These are phyloP conservation scores for Zasmidium citrigriseum DNA, from an alignment of 2,329 filamentous ascomycete species.

Conservation along the genomic window DNA sequence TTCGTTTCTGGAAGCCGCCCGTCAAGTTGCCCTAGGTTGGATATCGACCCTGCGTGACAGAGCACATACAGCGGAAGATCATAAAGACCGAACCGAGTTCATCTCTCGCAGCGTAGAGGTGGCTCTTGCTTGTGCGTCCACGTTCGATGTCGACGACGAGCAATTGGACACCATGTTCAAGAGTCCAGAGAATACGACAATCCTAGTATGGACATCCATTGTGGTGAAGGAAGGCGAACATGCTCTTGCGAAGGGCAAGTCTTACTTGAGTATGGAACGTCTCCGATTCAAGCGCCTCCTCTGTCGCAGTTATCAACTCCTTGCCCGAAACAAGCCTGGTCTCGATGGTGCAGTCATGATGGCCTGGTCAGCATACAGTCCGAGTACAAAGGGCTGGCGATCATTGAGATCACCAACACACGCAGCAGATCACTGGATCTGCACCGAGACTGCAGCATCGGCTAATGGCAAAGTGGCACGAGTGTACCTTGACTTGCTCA, in stretches of 20 bases:
- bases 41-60: constrained; percentile 49
- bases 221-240: constrained; percentile 20
- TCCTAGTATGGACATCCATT: constrained; percentile 25
- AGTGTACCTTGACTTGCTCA: constrained; percentile 48
- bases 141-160: constrained; percentile 39
- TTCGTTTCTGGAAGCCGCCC: constrained; percentile 41
- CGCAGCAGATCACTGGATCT: constrained; percentile 24
- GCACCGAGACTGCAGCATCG: constrained; percentile 30
- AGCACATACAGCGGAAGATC: constrained; percentile 41
- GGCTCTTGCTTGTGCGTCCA: constrained; percentile 57
- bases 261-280: background rate
- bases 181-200: constrained; percentile 13
- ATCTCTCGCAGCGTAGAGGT: constrained; percentile 51
- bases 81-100: constrained; percentile 29
- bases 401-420: background rate
- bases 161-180: constrained; percentile 20
- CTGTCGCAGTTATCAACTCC: constrained; percentile 13
- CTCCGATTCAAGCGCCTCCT: constrained; percentile 20
- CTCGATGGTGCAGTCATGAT: constrained; percentile 22
- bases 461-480: constrained; percentile 13
- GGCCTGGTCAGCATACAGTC: constrained; percentile 45
- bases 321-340: constrained; percentile 9
- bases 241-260: constrained; percentile 2
- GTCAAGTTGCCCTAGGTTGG: constrained; percentile 54
- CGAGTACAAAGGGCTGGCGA: constrained; percentile 15